Base-by-base conservation (phyloP, 2,329 filamentous ascomycete genomes). In the Fusarium musae region DNA sequence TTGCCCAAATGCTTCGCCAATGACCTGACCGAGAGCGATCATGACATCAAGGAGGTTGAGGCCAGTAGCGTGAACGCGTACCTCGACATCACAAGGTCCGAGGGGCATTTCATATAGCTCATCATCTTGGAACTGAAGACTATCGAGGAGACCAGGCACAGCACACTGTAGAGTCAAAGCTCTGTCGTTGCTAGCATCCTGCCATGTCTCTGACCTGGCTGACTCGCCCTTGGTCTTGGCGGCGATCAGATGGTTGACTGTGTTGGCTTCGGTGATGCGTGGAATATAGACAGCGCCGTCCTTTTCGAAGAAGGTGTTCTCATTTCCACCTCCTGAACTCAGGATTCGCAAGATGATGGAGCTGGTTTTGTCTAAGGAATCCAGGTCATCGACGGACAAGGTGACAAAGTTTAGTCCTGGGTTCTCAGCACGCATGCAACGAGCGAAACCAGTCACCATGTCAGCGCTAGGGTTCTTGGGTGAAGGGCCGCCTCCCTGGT, bases 131-230 rank as follows among this genome's bases (percentile, higher is more conserved):
- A 59, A 64, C 39, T 60, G 54, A 26, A 64, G 46, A 21, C 43
- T 64, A 9, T 60, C 61, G 3, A 64, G 61, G n/a, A 59, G 56
- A 32, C 61, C 59, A 44, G 59, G 59, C 17, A 54, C 47, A 44
- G 59, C 39, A 11, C 59, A 61, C 37, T 61, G 59, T 6, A 54
- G 28, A 8, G 59, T 61, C 23, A 61, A 30, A 23, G 59, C 47
- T 44, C 47, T 54, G 15, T 23, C 59, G 0, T 56, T 54, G 47
- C 19, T 61, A n/a, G 47, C 59, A 19, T 54, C 47, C n/a, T 61
- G 37, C 59, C 47, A 61, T 16, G 28, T 44, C 19, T 61, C 37
- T 10, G 49, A 32, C 23, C 16, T 56, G 37, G 47, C 59, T 23
- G n/a, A 23, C 9, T 61, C 59, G 2, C 59, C 59, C 32, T 61